Evolutionary conservation across 192 early-diverging fungal genomes (phyloP).

Genomic region (Dispira simplex): DNA sequence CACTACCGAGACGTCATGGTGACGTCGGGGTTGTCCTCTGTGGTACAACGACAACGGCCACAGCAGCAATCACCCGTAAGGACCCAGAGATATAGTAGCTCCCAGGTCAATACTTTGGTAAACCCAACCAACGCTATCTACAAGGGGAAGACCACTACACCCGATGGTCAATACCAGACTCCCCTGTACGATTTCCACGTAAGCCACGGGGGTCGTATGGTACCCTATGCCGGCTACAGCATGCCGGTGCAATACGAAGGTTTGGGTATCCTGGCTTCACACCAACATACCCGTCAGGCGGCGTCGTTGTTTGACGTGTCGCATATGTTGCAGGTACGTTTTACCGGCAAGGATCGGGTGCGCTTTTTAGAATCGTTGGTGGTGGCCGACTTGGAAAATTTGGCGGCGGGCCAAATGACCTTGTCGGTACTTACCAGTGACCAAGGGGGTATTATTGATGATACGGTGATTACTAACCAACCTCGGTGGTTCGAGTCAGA

Average conservation of each 20-base stretch:
- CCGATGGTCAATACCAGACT: conserved; percentile 26
- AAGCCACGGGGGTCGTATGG: conserved; percentile 87
- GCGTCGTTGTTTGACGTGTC: conserved; percentile 96
- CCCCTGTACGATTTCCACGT: conserved; percentile 89
- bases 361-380: conserved; percentile 80
- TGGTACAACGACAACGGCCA: too few relatives aligned
- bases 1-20: too few relatives aligned
- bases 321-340: conserved; percentile 93
- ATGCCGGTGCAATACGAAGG: conserved; percentile 90
- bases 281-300: conserved; percentile 72
- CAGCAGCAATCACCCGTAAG: too few relatives aligned
- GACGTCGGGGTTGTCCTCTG: too few relatives aligned
- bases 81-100: too few relatives aligned
- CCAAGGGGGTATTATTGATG: conserved; percentile 94
- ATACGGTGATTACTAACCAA: conserved; percentile 89
- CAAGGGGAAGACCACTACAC: too few relatives aligned
- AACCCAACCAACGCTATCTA: too few relatives aligned
- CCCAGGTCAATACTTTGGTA: too few relatives aligned
- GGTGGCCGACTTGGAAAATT: conserved; percentile 69
- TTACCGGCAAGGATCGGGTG: conserved; percentile 73
- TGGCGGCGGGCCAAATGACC: conserved; percentile 65
- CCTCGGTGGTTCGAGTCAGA: not conserved
- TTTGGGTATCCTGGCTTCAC: conserved; percentile 79
- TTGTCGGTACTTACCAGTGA: conserved; percentile 93
- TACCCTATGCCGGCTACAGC: conserved; percentile 90